A percentile compares a stretch with the other conserved stretches of the same genome.
Conservation (phyloP, 495 filamentous ascomycete species). For the Saxophila tyrrhenica region DNA sequence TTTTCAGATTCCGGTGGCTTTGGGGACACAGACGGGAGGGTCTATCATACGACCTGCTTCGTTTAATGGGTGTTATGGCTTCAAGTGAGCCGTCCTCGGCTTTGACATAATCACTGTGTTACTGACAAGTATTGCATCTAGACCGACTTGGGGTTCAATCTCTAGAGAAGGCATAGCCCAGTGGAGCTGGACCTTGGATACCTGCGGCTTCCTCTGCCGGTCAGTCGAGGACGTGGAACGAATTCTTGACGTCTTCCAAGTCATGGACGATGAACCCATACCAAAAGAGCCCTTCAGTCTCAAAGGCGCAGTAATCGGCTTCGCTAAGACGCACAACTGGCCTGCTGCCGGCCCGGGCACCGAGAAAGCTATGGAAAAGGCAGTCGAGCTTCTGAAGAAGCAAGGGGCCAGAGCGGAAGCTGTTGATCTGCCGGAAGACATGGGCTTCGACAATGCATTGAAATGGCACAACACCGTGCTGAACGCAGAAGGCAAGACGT, state of each 20-base stretch:
- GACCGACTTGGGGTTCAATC: slow-evolving; percentile 43
- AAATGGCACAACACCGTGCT: slow-evolving; percentile 35
- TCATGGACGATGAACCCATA: slow-evolving; percentile 35
- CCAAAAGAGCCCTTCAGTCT: slow-evolving; percentile 26
- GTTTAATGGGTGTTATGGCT: slow-evolving; percentile 42
- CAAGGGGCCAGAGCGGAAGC: slow-evolving; percentile 38
- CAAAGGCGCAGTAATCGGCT: slow-evolving; percentile 35
- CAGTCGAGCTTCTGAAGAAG: slow-evolving; percentile 28
- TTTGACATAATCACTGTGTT: neutral
- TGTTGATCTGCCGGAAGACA: slow-evolving; percentile 34
- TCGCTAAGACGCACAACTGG: slow-evolving; percentile 41
- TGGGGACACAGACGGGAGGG: slow-evolving; percentile 44
- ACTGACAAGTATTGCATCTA: neutral
- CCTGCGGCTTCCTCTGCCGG: slow-evolving; percentile 41
- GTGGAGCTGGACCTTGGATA: slow-evolving; percentile 41
- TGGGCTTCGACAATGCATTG: slow-evolving; percentile 33
- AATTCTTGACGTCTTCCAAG: slow-evolving; percentile 35
- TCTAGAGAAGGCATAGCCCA: slow-evolving; percentile 41
- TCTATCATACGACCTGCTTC: slow-evolving; percentile 39
- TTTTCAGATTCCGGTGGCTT: slow-evolving; percentile 36
- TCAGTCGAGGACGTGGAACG: slow-evolving; percentile 40
- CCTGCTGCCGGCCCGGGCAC: slow-evolving; percentile 37
- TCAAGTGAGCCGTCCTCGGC: slow-evolving; percentile 29
- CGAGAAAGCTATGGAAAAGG: slow-evolving; percentile 33
- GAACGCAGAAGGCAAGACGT: slow-evolving; percentile 31